Evolutionary conservation across 192 early-diverging fungal genomes (phyloP), one percentile per base, ranked within the genome.

Genomic region (Coemansia sp.): DNA sequence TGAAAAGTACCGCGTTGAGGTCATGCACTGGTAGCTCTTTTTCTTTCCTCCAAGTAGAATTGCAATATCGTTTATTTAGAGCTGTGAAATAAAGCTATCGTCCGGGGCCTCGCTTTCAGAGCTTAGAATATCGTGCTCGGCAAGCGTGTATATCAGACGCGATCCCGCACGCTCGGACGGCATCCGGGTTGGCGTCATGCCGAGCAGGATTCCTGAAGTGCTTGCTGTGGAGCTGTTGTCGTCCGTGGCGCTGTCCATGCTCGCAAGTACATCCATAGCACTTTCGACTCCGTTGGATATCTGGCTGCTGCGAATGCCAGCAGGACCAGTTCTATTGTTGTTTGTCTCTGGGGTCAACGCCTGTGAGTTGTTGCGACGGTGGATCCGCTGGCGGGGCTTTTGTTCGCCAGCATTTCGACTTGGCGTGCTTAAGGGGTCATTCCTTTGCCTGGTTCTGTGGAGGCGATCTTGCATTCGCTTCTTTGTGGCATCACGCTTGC

Each of bases 1-100:
- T n/a, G 79, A 82, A 53, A 71, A 69, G 61, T 82, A 82, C 56
- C 74, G 79, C 20, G 79, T 82, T 5, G 79, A 82, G 32, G 74
- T 76, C 41, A 76, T 82, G 67, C 73, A 82, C 62, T 82, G 79
- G 79, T 75, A 67, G 57, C 11, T 40, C 38, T 40, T 40, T 48
- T 48, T 20, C 15, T 43, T 17, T 48, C n/a, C 7, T 40, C 1
- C 9, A 40, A 40, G 7, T 40, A 40, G 11, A 3, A 40, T 5
- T 11, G 5, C 9, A 13, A 3, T 5, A 5, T 11, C 38, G 5
- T 8, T 13, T 13, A 11, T 13, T 15, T 48, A 48, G 17, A 48
- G 46, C 46, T 48, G 46, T 8, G 46, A 57, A 33, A 36, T 35
- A n/a, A 36, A 35, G 33, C 55, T 57, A 57, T 57, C 55, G 17